A percentile compares a stretch with the other conserved stretches of the same genome.
Evolutionary conservation across 257 asterid species (phyloP).

Genomic region (Voacanga thouarsii): DNA sequence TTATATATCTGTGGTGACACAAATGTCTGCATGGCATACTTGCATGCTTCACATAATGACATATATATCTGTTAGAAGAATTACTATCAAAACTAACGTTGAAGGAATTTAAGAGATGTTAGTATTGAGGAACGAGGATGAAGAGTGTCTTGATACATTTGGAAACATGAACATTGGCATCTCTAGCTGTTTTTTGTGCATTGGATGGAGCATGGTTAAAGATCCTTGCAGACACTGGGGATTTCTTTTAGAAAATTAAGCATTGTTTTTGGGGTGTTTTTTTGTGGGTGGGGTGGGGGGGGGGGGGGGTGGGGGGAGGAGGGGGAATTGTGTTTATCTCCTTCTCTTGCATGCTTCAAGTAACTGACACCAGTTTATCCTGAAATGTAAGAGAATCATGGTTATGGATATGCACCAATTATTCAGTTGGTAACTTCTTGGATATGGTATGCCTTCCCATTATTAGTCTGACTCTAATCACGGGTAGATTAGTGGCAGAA

Average conservation of each 20-base stretch:
- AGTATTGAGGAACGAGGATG: neutral
- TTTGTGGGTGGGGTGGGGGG: too few species aligned
- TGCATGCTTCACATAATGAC: too few species aligned
- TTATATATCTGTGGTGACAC: neutral
- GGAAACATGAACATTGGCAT: neutral
- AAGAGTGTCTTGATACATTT: neutral
- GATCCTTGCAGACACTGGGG: neutral
- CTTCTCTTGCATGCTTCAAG: neutral
- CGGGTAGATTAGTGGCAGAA: neutral
- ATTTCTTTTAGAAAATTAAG: too few species aligned
- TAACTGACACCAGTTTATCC: neutral
- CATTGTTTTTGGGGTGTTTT: too few species aligned
- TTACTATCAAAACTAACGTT: neutral
- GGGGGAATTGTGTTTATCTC: neutral
- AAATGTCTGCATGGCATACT: neutral
- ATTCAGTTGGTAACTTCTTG: neutral
- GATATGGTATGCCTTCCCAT: neutral
- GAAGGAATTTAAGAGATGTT: neutral
- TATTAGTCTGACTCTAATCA: neutral
- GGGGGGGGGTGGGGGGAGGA: too few species aligned
- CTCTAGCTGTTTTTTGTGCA: neutral
- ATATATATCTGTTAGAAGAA: neutral
- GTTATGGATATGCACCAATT: neutral
- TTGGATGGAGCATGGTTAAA: neutral
- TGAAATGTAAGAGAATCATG: neutral